Base-by-base conservation (phyloP, 2,329 filamentous ascomycete genomes). In the Dactylella cylindrospora region DNA sequence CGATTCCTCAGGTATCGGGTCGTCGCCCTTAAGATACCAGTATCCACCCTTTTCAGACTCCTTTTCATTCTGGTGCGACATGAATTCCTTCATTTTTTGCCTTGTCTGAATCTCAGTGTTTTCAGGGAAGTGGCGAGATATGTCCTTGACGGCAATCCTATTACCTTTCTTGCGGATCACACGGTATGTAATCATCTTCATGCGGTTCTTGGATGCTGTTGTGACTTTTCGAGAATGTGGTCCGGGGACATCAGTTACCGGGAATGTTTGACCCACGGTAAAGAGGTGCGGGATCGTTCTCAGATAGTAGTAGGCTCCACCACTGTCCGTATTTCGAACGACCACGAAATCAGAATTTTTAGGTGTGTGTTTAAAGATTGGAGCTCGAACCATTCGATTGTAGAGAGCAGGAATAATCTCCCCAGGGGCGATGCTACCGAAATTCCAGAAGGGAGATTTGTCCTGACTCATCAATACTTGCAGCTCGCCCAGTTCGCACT, bases 51-150 rank as follows among this genome's bases (percentile, higher is more conserved):
- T 54, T 22, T 62, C 57, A 13, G 49, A 54, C 25, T 62, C 57
- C 43, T 53, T 62, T 39, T 62, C 57, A 13, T 90, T 86, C 70
- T 94, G 90, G 69, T 93, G 86, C 41, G 84, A 80, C 67, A 98
- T 84, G 72, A 98, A 97, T 69, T 98, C 93, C 70, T 96, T 93
- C 75, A 98, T 84, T 73, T 97, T 96, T 70, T 95, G 90, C 26
- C 93, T 83, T 68, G 96, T 97, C 71, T 97, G 91, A 52, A 93
- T 90, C 70, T 97, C 91, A 15, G 88, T 93, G 4, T 90, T 93
- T 31, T 93, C 91, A 5, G 89, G 88, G 64, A 97, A 88, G 71
- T 98, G 93, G 36, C 84, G 86, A 2, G 90, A 96, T 29, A 98
- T 86, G 68, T 91, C 88, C n/a, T 82, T 82, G 12, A 95, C 81